These are phyloP conservation scores for Nothophaeocryptopus gaeumannii DNA, from an alignment of 2,329 filamentous ascomycete species.

Conservation along the genomic window DNA sequence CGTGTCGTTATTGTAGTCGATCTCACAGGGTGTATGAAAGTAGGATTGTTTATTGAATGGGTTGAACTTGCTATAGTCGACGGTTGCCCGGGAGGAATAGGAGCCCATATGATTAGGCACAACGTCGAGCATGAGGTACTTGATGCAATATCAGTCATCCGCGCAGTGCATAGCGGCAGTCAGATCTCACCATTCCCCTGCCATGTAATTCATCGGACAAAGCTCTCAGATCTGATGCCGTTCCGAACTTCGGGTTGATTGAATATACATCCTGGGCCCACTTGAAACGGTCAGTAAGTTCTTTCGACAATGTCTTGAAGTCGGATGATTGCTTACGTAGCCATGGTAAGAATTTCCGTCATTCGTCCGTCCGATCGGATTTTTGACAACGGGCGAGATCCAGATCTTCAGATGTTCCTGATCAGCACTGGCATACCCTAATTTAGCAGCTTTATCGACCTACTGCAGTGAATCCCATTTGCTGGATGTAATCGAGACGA, in stretches of 20 bases:
- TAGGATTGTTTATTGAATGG: slow-evolving; percentile 43
- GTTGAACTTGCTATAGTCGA: slow-evolving; percentile 36
- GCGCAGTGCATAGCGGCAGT: slow-evolving; percentile 36
- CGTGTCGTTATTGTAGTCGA: slow-evolving; percentile 52
- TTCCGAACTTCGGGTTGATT: slow-evolving; percentile 48
- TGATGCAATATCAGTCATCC: slow-evolving; percentile 36
- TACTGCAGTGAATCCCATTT: slow-evolving; percentile 47
- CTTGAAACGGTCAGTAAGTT: slow-evolving; percentile 27
- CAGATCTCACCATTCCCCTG: slow-evolving; percentile 40
- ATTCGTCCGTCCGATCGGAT: slow-evolving; percentile 35
- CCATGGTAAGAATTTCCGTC: slow-evolving; percentile 48
- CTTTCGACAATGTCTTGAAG: slow-evolving; percentile 15
- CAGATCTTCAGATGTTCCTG: slow-evolving; percentile 24
- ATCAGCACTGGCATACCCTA: neutral
- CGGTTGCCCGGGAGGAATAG: slow-evolving; percentile 25
- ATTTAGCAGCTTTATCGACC: neutral
- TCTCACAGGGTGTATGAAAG: slow-evolving; percentile 53
- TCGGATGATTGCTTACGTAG: slow-evolving; percentile 27
- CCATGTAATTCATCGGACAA: slow-evolving; percentile 44
- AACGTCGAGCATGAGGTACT: slow-evolving; percentile 20
- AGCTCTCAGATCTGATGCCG: slow-evolving; percentile 42
- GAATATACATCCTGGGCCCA: slow-evolving; percentile 46
- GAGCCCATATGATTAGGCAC: slow-evolving; percentile 47
- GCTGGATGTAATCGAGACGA: slow-evolving; percentile 49
- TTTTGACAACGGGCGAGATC: slow-evolving; percentile 43